Evolutionary conservation across 2,329 filamentous ascomycete species (phyloP), one percentile per base, ranked within the genome.

Genomic region (Immersiporthe knoxdaviesiana): DNA sequence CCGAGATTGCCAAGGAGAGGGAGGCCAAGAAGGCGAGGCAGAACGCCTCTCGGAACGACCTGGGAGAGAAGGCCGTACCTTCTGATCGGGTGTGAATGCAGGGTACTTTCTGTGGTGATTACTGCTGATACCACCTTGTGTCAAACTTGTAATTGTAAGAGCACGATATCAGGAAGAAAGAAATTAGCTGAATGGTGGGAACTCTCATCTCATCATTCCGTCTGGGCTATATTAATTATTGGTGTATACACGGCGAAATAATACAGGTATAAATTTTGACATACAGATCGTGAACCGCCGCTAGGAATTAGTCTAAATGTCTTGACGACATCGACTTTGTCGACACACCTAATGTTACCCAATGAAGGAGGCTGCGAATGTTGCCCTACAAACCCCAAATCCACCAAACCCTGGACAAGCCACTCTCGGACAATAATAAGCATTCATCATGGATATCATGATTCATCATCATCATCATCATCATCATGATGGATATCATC

Each of bases 1-100:
- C 84, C 75, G 35, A 62, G 39, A 67, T 72, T 37, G 71, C 52
- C 11, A 62, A 54, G 58, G 70, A 56, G 24, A 61, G 68, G 32
- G 58, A 65, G 39, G 68, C 44, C 10, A 52, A 47, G 62, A 52
- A 54, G 27, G 32, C 16, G 37, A 39, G 11, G 7, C 18, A 47
- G 44, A 56, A 54, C 24, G 4, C 24, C 6, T 27, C 24, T 7
- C 50, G 14, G 3, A 14, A 16, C 7, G 50, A 24, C 11, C 11
- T 11, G 12, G 50, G 50, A 54, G 50, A 54, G 7, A 54, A 54
- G 50, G 3, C 24, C n/a, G 7, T 14, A 11, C 11, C n/a, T 6
- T 30, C 50, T 27, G 50, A 54, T 54, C 24, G 24, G 50, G 50
- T 54, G 1, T 54, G 24, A 54, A 7, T 2, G 3, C 50, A 16